Percentiles rank a stretch among this genome's conserved stretches.
phyloP scores from a whole-genome alignment of 768 basidiomycete genomes.

The Russula sp. region DNA sequence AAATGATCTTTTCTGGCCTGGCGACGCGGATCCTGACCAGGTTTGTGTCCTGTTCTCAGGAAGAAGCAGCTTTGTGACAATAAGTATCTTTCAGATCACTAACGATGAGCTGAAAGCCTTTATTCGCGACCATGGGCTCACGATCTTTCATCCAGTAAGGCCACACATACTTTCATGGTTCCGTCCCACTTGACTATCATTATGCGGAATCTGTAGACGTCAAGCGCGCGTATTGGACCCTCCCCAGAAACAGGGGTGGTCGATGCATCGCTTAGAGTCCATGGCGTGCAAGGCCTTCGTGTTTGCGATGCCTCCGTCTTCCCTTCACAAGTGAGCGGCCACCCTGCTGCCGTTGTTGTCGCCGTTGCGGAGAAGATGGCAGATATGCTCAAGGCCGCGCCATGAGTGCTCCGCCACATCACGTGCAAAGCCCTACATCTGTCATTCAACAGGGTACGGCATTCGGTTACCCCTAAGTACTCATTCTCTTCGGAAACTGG shows the following conservation, averaged over 20 bases:
- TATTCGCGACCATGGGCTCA: constrained; percentile 1
- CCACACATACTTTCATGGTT: neutral
- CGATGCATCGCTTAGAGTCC: constrained; percentile 35
- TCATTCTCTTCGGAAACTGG: no score
- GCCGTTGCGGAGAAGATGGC: constrained; percentile 16
- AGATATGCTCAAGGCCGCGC: constrained; percentile 13
- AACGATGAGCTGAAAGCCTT: constrained; percentile 13
- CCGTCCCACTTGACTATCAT: neutral
- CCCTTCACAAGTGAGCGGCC: constrained; percentile 6
- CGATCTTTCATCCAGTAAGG: constrained; percentile 31
- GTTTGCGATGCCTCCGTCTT: constrained; percentile 28
- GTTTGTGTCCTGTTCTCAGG: neutral
- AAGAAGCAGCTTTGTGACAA: constrained; percentile 11
- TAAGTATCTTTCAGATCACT: neutral
- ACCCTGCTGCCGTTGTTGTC: constrained; percentile 5
- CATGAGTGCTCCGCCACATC: neutral
- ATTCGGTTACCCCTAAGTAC: no score
- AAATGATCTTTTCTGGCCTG: constrained; percentile 4
- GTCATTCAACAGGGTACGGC: no score
- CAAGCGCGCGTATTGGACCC: constrained; percentile 6
- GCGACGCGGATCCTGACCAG: constrained; percentile 7
- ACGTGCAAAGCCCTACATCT: neutral
- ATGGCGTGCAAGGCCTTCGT: constrained; percentile 38
- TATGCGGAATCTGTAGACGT: neutral
- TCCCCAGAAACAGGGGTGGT: constrained; percentile 34